A percentile compares a stretch with the other conserved stretches of the same genome.
phyloP scores from a whole-genome alignment of 306 rosid genomes.

The Trifolium dubium region DNA sequence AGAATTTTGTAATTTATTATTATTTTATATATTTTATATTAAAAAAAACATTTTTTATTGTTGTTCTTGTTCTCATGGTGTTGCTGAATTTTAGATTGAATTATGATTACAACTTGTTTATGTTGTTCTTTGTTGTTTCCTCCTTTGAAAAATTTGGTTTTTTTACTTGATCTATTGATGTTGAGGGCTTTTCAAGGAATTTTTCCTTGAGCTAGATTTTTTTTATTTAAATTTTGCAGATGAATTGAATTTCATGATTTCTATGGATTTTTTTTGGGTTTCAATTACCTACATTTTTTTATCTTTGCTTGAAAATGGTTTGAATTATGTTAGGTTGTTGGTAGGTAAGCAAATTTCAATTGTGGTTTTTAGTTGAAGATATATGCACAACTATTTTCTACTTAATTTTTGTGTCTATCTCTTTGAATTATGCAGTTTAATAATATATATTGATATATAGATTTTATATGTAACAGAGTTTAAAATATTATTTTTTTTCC shows the following conservation, averaged over 20 bases:
- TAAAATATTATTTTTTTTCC: not conserved
- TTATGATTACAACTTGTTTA: not conserved
- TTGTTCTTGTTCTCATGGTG: slow-evolving; percentile 15
- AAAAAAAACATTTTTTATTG: not conserved
- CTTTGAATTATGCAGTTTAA: slow-evolving; percentile 27
- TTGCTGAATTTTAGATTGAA: slow-evolving; percentile 31
- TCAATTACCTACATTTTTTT: slow-evolving; percentile 36
- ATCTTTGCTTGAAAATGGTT: slow-evolving; percentile 44
- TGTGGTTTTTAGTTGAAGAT: slow-evolving; percentile 43
- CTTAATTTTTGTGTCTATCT: not conserved
- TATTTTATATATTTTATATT: not conserved
- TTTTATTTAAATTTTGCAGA: not conserved
- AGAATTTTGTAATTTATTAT: slow-evolving; percentile 26
- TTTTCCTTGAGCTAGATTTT: slow-evolving; percentile 22
- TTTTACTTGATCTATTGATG: slow-evolving; percentile 44
- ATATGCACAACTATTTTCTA: slow-evolving; percentile 25
- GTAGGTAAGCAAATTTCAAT: slow-evolving; percentile 57
- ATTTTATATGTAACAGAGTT: slow-evolving; percentile 17
- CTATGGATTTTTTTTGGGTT: slow-evolving; percentile 10
- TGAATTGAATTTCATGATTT: slow-evolving; percentile 35
- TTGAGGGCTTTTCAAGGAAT: slow-evolving; percentile 32
- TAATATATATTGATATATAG: not conserved
- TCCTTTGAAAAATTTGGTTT: slow-evolving; percentile 13
- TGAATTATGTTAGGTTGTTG: slow-evolving; percentile 55
- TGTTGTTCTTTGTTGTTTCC: slow-evolving; percentile 27